phyloP scores from a whole-genome alignment of 2,329 filamentous ascomycete species.

The Akanthomyces dipterigenus region DNA sequence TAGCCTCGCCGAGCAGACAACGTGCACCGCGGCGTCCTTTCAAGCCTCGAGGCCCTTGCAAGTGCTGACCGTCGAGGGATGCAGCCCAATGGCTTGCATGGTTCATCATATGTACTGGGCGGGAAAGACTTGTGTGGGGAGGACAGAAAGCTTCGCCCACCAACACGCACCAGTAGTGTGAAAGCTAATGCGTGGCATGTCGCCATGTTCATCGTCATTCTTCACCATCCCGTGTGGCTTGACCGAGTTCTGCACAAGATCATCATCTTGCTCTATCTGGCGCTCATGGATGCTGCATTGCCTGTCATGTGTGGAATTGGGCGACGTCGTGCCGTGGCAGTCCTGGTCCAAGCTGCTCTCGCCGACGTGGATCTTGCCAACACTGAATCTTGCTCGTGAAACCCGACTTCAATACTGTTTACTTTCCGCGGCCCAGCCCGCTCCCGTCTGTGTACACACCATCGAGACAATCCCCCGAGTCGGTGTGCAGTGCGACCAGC shows the following conservation, averaged over 20 bases:
- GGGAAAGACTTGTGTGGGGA: neutral
- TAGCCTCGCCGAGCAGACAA: neutral
- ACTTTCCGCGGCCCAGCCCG: neutral
- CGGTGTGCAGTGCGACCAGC: neutral
- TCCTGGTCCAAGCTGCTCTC: neutral
- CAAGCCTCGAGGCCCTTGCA: neutral
- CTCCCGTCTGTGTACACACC: no score
- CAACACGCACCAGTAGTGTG: neutral
- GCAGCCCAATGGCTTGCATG: neutral
- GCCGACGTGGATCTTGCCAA: neutral
- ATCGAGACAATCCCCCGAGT: neutral
- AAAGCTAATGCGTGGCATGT: neutral
- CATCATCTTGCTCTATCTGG: neutral
- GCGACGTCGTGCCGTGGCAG: neutral
- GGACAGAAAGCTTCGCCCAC: neutral
- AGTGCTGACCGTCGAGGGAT: conserved; percentile 1
- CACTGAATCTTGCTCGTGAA: neutral
- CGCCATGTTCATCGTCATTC: neutral
- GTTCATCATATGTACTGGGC: neutral
- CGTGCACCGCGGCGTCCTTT: neutral
- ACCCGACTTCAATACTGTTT: neutral
- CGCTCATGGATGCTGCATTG: neutral
- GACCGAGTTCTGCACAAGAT: neutral
- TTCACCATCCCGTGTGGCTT: neutral
- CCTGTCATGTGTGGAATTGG: neutral